Base-by-base conservation (phyloP, 2,329 filamentous ascomycete species). In the Chaetothyriales sp. region DNA sequence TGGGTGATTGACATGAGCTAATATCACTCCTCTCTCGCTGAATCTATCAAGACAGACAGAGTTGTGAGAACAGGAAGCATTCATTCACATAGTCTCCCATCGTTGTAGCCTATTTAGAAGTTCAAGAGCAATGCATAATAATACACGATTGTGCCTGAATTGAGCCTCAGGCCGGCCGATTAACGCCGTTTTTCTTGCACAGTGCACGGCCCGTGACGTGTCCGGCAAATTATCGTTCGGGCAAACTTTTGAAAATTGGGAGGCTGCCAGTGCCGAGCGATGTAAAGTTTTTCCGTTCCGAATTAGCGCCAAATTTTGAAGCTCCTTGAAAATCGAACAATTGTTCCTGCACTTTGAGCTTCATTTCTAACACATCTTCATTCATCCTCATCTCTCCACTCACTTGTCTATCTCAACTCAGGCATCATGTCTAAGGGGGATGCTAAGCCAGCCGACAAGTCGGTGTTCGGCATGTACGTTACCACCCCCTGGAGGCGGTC, bases 361-460 rank as follows among this genome's bases (percentile, higher is more conserved):
- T 59, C 52, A 61, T 56, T 50, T 48, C 44, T 49, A 25, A 25
- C 22, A 50, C 52, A 53, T 61, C 60, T 60, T 58, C 59, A 61
- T 60, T 61, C 63, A 64, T 56, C 55, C 54, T 63, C 62, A 67
- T 62, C 63, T 66, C 63, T 64, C 62, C 57, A 63, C 65, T 64
- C 53, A 54, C 48, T 57, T 49, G 43, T 54, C 46, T 25, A 44
- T 52, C 46, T 61, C 64, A 65, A 59, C 66, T 63, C 63, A 61
- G 66, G 65, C 66, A 70, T 61, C 61, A 72, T 73, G 69, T 63
- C 66, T 56, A 64, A 70, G 55, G 70, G 68, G 63, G 71, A 73
- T 18, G 70, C 71, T 61, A 64, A 62, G 59, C 73, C 77, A 65
- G 60, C 57, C 55, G 71, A 76, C 22, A 77, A 77, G 72, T 68